phyloP scores from a whole-genome alignment of 352 stramenopile genomes.

The Phytophthora crassamura region DNA sequence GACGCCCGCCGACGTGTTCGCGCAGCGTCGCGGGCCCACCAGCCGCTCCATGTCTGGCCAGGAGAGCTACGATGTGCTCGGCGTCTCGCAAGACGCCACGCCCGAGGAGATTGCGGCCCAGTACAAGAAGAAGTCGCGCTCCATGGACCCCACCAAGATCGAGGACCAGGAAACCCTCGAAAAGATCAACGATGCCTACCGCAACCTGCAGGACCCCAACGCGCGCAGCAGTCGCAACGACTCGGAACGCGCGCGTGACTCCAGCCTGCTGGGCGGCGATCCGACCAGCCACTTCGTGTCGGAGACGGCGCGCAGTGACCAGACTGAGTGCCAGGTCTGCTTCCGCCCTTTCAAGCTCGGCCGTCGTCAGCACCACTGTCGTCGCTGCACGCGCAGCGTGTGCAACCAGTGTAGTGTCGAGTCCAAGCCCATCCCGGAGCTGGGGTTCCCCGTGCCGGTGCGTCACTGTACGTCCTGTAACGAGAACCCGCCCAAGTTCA shows the following conservation, averaged over 20 bases:
- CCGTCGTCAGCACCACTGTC: slow-evolving; percentile 84
- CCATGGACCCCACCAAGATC: slow-evolving; percentile 66
- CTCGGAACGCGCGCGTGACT: slow-evolving; percentile 67
- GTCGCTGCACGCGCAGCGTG: slow-evolving; percentile 84
- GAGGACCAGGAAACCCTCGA: slow-evolving; percentile 76
- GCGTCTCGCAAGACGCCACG: slow-evolving; percentile 68
- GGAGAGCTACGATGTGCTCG: slow-evolving; percentile 72
- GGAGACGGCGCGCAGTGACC: slow-evolving; percentile 80
- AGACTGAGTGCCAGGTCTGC: slow-evolving; percentile 90
- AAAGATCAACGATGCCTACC: slow-evolving; percentile 83
- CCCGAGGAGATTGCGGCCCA: slow-evolving; percentile 79
- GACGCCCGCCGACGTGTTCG: slow-evolving; percentile 86
- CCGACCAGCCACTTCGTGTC: slow-evolving; percentile 58
- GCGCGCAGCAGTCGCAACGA: slow-evolving; percentile 61
- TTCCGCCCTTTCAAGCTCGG: slow-evolving; percentile 89
- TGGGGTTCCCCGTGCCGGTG: slow-evolving; percentile 79
- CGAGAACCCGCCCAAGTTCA: slow-evolving; percentile 79
- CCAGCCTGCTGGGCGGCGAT: slow-evolving; percentile 44
- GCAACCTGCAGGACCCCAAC: slow-evolving; percentile 71
- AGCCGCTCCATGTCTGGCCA: slow-evolving; percentile 51
- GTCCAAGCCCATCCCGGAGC: slow-evolving; percentile 84
- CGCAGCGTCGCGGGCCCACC: slow-evolving; percentile 69
- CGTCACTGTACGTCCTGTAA: slow-evolving; percentile 86
- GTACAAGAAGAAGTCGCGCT: slow-evolving; percentile 76
- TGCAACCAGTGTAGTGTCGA: slow-evolving; percentile 87